These are phyloP conservation scores for Sporothrix mexicana DNA, from an alignment of 2,329 filamentous ascomycete genomes.

Conservation along the genomic window DNA sequence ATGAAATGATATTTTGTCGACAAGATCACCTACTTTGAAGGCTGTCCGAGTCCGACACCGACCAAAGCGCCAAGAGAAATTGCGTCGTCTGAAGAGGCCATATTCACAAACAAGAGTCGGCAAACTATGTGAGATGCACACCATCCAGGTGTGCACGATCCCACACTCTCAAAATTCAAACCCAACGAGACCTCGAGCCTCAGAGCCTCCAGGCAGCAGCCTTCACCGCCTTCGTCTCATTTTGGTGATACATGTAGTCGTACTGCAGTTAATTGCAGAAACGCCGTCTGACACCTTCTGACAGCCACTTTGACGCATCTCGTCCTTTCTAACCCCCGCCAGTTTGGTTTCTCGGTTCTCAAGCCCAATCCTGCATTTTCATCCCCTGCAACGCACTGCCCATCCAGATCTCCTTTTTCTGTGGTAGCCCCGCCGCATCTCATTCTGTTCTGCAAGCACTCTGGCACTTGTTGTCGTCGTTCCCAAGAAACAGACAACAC, in stretches of 20 bases:
- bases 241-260: too few species aligned
- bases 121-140: background rate
- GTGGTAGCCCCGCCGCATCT: background rate
- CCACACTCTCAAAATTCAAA: background rate
- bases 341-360: background rate
- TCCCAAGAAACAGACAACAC: background rate
- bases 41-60: slow-evolving; percentile 20
- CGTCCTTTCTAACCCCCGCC: background rate
- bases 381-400: slow-evolving; percentile 9
- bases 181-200: too few species aligned
- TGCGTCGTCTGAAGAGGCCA: slow-evolving; percentile 1
- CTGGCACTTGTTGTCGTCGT: background rate
- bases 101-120: background rate
- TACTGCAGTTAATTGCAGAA: too few species aligned
- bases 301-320: slow-evolving; percentile 10
- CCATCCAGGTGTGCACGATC: too few species aligned
- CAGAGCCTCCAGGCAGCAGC: too few species aligned
- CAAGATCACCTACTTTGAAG: background rate
- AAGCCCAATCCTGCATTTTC: background rate
- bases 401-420: background rate
- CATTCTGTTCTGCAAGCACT: slow-evolving; percentile 14
- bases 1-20: background rate
- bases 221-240: too few species aligned
- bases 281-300: background rate
- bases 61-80: slow-evolving; percentile 11